These are phyloP conservation scores for Fagus crenata DNA, from an alignment of 306 rosid species.

Conservation along the genomic window DNA sequence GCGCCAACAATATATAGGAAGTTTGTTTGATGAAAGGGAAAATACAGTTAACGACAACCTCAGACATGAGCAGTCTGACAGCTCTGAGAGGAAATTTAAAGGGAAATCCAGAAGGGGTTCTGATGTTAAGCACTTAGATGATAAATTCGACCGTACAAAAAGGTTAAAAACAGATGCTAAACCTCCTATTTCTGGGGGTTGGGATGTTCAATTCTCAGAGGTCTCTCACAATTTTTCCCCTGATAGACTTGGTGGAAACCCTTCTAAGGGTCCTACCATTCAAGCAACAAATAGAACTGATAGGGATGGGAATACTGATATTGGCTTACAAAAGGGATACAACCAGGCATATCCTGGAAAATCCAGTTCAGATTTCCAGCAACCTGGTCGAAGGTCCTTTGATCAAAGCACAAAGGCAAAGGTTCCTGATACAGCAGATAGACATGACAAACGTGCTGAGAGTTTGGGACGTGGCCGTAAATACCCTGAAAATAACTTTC, in stretches of 20 bases:
- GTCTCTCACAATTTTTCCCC: slow-evolving; percentile 56
- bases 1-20: slow-evolving; percentile 56
- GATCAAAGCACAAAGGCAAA: slow-evolving; percentile 52
- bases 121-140: slow-evolving; percentile 53
- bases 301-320: slow-evolving; percentile 51
- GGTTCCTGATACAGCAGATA: slow-evolving; percentile 52
- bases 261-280: slow-evolving; percentile 43
- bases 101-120: slow-evolving; percentile 64
- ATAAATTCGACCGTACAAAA: slow-evolving; percentile 54
- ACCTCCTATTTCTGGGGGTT: slow-evolving; percentile 46
- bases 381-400: slow-evolving; percentile 53
- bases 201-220: slow-evolving; percentile 49
- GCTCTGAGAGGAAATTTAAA: slow-evolving; percentile 59
- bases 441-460: slow-evolving; percentile 54
- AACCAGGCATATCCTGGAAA: slow-evolving; percentile 55
- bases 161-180: slow-evolving; percentile 52
- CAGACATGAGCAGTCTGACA: slow-evolving; percentile 67
- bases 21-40: slow-evolving; percentile 70
- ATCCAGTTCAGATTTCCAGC: slow-evolving; percentile 57
- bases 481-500: slow-evolving; percentile 55
- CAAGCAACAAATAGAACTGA: slow-evolving; percentile 54
- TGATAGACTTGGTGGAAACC: slow-evolving; percentile 50
- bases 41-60: slow-evolving; percentile 47
- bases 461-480: slow-evolving; percentile 52
- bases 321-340: slow-evolving; percentile 57